phyloP scores from a whole-genome alignment of 2,329 filamentous ascomycete genomes.

The Trichoderma polysporum region DNA sequence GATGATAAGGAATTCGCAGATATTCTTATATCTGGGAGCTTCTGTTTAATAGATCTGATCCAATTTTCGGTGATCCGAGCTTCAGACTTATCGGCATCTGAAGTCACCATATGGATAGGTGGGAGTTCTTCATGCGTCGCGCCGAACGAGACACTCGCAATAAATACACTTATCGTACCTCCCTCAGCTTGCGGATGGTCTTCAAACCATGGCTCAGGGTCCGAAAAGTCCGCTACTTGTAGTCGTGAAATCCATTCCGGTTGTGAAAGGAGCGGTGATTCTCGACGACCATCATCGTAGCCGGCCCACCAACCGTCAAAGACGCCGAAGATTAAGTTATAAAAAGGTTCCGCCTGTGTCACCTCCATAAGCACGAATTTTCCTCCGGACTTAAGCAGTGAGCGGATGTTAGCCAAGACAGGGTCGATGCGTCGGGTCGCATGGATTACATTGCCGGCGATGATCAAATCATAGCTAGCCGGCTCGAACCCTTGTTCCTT shows the following conservation, averaged over 20 bases:
- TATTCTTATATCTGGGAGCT: no score
- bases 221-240: neutral
- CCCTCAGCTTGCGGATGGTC: no score
- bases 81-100: no score
- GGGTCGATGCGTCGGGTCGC: slow-evolving; percentile 2
- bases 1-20: no score
- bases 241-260: neutral
- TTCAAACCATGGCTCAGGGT: neutral
- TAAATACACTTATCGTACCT: no score
- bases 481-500: slow-evolving; percentile 20
- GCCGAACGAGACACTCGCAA: no score
- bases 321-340: slow-evolving; percentile 14
- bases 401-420: no score
- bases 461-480: slow-evolving; percentile 24
- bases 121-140: no score
- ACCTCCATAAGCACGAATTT: slow-evolving; percentile 23
- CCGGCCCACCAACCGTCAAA: slow-evolving; percentile 1
- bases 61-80: no score
- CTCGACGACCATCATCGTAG: neutral
- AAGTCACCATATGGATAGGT: no score
- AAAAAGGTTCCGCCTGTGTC: neutral
- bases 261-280: neutral
- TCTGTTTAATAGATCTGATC: no score
- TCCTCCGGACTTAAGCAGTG: slow-evolving; percentile 22
- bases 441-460: slow-evolving; percentile 28